Conservation (phyloP, 2,329 filamentous ascomycete species). For the Delphinella strobiligena region DNA sequence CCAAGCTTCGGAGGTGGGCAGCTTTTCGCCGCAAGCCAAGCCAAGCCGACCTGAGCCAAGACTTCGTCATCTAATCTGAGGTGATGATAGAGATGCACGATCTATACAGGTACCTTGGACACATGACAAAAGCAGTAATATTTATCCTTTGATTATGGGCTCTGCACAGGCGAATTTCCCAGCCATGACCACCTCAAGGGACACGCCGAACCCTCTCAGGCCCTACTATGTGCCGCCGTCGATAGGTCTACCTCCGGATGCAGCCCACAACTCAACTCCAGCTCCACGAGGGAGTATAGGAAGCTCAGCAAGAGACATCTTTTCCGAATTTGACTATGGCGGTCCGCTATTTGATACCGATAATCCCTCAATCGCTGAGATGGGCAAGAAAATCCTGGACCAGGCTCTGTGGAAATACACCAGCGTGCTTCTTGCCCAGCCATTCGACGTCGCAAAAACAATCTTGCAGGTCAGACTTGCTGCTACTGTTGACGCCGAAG, state of each 20-base stretch:
- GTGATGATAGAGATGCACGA: too few species aligned
- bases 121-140: too few species aligned
- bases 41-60: too few species aligned
- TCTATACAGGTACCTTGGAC: too few species aligned
- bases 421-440: constrained; percentile 78
- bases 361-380: constrained; percentile 61
- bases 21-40: too few species aligned
- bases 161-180: constrained; percentile 14
- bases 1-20: too few species aligned
- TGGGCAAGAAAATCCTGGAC: constrained; percentile 65
- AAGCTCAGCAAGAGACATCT: constrained; percentile 65
- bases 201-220: constrained; percentile 49
- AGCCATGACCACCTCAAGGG: constrained; percentile 31
- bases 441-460: constrained; percentile 94
- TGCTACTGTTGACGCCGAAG: constrained; percentile 15
- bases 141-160: too few species aligned
- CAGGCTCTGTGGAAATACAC: constrained; percentile 87
- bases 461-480: constrained; percentile 65
- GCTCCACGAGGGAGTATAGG: constrained; percentile 36
- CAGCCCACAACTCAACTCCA: constrained; percentile 18
- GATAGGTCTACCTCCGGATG: constrained; percentile 44
- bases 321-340: constrained; percentile 84
- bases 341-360: constrained; percentile 63
- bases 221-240: constrained; percentile 62
- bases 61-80: too few species aligned